Conservation (phyloP, 257 asterid genomes). For the Nicotiana paniculata region DNA sequence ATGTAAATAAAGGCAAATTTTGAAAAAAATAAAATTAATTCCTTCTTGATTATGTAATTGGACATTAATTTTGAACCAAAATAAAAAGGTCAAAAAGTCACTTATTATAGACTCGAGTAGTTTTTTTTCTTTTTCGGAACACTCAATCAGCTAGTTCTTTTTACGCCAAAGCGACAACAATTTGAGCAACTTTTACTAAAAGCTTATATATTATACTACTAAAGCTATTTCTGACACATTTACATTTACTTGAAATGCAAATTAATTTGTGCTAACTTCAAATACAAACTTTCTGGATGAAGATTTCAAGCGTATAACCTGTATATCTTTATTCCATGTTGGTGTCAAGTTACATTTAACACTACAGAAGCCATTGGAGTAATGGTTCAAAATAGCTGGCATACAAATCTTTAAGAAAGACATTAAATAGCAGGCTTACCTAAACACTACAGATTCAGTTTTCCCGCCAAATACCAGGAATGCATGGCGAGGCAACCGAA, state of each 20-base stretch:
- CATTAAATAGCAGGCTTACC: not conserved
- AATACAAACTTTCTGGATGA: not conserved
- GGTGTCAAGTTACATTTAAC: not conserved
- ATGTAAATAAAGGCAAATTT: too few relatives aligned
- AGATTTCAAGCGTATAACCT: not conserved
- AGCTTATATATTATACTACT: not conserved
- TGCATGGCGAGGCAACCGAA: constrained; percentile 93
- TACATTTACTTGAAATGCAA: not conserved
- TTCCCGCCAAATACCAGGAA: constrained; percentile 93
- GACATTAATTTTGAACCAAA: too few relatives aligned
- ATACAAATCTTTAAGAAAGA: not conserved
- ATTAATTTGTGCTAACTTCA: not conserved
- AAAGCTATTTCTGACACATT: not conserved
- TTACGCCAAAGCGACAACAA: not conserved
- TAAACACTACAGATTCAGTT: constrained; percentile 42
- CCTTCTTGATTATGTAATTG: too few relatives aligned
- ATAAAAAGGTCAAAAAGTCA: too few relatives aligned
- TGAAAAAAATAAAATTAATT: too few relatives aligned
- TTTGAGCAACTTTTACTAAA: not conserved
- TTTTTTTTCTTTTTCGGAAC: too few relatives aligned
- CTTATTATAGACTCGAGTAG: too few relatives aligned
- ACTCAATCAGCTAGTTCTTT: too few relatives aligned
- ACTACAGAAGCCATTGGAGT: not conserved
- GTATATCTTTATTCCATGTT: not conserved
- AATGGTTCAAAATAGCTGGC: constrained; percentile 2